Percentiles rank a stretch among this genome's conserved stretches.
Conservation (phyloP, 768 basidiomycete genomes). For the Cystobasidium ongulense region DNA sequence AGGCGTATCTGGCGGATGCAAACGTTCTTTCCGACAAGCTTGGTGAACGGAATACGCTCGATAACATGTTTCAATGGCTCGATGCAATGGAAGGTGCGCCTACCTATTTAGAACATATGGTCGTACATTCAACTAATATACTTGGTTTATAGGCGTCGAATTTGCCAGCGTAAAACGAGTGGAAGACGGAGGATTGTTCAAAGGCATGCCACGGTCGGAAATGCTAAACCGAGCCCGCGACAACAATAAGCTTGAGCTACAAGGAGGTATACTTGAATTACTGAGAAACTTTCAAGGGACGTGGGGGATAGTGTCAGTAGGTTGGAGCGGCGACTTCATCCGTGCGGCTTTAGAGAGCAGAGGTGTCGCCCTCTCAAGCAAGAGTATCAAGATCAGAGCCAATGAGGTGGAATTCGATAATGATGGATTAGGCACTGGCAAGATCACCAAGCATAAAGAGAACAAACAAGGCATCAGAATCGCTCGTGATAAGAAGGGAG, state of each 20-base stretch:
- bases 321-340: constrained; percentile 28
- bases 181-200: constrained; percentile 21
- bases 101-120: too few species aligned
- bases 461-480: constrained; percentile 11
- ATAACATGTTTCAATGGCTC: constrained; percentile 12
- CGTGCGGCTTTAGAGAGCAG: constrained; percentile 1
- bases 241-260: not conserved
- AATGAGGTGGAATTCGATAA: constrained; percentile 27
- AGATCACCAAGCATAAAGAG: constrained; percentile 19
- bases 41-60: not conserved
- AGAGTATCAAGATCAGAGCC: constrained; percentile 6
- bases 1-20: constrained; percentile 9
- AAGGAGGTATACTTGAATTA: not conserved
- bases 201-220: constrained; percentile 1
- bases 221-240: constrained; percentile 14
- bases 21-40: not conserved
- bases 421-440: constrained; percentile 2
- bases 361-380: constrained; percentile 1
- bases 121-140: too few species aligned
- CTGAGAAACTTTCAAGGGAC: not conserved
- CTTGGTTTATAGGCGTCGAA: constrained; percentile 7
- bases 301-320: constrained; percentile 29
- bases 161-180: constrained; percentile 16
- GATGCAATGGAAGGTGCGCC: constrained; percentile 14
- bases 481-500: constrained; percentile 16